Conservation (phyloP, 257 asterid species). For the Ophiorrhiza pumila region DNA sequence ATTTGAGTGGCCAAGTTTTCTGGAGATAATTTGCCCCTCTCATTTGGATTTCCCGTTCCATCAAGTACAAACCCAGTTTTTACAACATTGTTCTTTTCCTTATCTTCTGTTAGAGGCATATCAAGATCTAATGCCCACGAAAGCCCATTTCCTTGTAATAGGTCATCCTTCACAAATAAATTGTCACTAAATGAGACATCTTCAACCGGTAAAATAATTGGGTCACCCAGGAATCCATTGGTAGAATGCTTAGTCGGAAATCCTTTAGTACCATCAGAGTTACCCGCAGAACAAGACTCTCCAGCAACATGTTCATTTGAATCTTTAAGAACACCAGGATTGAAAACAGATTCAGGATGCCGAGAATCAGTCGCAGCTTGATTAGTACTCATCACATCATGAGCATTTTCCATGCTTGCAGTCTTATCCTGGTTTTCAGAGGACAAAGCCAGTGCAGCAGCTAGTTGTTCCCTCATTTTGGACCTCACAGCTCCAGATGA, state of each 20-base stretch:
- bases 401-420: constrained; percentile 34
- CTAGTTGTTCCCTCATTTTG: constrained; percentile 90
- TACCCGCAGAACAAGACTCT: constrained; percentile 24
- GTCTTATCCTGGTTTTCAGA: constrained; percentile 35
- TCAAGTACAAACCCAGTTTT: constrained; percentile 34
- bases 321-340: constrained; percentile 23
- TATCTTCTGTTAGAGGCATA: constrained; percentile 44
- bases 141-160: constrained; percentile 95
- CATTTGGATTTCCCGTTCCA: constrained; percentile 21
- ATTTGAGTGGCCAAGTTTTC: constrained; percentile 51
- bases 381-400: constrained; percentile 9
- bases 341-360: constrained; percentile 33
- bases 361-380: constrained; percentile 29
- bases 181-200: constrained; percentile 66
- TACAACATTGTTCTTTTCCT: constrained; percentile 39
- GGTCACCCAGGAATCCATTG: constrained; percentile 33
- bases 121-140: constrained; percentile 94
- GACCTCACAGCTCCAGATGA: constrained; percentile 75
- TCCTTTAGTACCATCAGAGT: constrained; percentile 35
- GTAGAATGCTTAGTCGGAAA: constrained; percentile 38
- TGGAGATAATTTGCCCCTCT: constrained; percentile 37
- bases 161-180: constrained; percentile 86
- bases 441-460: constrained; percentile 68
- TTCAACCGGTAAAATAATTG: constrained; percentile 55
- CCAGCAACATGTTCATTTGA: constrained; percentile 24